Conservation (phyloP, 2,329 filamentous ascomycete genomes). For the Colletotrichum navitas region DNA sequence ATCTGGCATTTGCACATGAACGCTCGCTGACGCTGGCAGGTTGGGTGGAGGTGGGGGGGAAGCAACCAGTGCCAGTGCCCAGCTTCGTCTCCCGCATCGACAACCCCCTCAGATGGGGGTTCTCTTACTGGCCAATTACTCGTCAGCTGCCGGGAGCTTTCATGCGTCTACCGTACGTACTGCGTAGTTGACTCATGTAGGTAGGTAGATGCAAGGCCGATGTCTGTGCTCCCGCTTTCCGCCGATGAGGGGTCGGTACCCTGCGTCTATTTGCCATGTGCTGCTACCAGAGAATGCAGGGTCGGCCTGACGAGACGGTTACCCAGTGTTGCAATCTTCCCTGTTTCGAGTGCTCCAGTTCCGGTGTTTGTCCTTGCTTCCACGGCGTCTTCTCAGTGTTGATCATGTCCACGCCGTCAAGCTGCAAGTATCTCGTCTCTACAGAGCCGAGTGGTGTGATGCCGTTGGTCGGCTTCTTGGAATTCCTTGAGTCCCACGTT, state of each 20-base stretch:
- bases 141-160: background rate
- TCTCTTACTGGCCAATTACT: background rate
- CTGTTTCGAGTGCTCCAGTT: background rate
- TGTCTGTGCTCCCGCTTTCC: slow-evolving; percentile 23
- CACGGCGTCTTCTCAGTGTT: background rate
- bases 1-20: slow-evolving; percentile 19
- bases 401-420: background rate
- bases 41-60: background rate
- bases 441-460: too few species aligned
- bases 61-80: background rate
- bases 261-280: slow-evolving; percentile 4
- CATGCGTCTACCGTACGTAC: background rate
- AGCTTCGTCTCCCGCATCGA: background rate
- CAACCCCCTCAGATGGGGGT: background rate
- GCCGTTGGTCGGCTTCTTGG: background rate
- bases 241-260: slow-evolving; percentile 30
- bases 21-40: background rate
- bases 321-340: background rate
- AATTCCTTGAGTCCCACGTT: background rate
- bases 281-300: background rate
- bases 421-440: background rate
- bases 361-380: background rate
- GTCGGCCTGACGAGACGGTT: background rate
- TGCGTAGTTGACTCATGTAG: background rate
- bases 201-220: slow-evolving; percentile 2